Percentiles rank a stretch among this genome's conserved stretches.
phyloP scores from a whole-genome alignment of 352 stramenopile species.

The Pythium grandisporangium region DNA sequence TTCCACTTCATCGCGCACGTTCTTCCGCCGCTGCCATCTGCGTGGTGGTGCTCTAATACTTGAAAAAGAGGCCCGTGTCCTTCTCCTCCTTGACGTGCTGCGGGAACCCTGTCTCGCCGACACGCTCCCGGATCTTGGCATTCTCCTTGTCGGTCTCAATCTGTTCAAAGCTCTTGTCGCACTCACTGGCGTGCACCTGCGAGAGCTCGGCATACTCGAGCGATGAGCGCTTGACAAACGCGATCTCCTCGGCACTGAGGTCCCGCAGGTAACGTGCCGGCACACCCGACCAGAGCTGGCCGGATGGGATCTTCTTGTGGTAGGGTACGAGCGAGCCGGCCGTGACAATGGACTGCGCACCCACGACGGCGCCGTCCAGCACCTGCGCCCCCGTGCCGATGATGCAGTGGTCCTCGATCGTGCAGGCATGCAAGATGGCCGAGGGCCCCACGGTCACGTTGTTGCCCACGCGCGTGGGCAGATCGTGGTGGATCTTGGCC shows the following conservation, averaged over 20 bases:
- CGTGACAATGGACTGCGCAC: constrained; percentile 84
- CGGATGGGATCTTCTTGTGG: constrained; percentile 81
- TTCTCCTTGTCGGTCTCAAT: constrained; percentile 68
- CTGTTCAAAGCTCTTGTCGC: constrained; percentile 78
- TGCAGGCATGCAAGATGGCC: constrained; percentile 88
- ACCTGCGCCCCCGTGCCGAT: constrained; percentile 90
- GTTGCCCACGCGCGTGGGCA: constrained; percentile 86
- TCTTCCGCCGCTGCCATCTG: no score
- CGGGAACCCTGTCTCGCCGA: constrained; percentile 71
- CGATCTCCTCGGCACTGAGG: constrained; percentile 76
- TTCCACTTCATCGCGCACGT: no score
- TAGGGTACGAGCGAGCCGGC: constrained; percentile 84
- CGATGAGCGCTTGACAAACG: constrained; percentile 86
- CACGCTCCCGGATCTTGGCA: constrained; percentile 68
- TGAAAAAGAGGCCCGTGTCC: constrained; percentile 83
- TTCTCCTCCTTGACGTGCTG: constrained; percentile 61
- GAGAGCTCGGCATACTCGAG: constrained; percentile 80
- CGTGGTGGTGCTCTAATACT: constrained; percentile 70
- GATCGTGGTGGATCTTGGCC: constrained; percentile 89
- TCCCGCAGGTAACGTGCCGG: constrained; percentile 79
- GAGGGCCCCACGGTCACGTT: constrained; percentile 85
- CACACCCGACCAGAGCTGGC: constrained; percentile 85
- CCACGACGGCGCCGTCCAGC: constrained; percentile 84
- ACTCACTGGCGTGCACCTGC: constrained; percentile 61
- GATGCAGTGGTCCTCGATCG: constrained; percentile 88